Evolutionary conservation across 805 yeast genomes (phyloP).

Genomic region (Spathaspora passalidarum): DNA sequence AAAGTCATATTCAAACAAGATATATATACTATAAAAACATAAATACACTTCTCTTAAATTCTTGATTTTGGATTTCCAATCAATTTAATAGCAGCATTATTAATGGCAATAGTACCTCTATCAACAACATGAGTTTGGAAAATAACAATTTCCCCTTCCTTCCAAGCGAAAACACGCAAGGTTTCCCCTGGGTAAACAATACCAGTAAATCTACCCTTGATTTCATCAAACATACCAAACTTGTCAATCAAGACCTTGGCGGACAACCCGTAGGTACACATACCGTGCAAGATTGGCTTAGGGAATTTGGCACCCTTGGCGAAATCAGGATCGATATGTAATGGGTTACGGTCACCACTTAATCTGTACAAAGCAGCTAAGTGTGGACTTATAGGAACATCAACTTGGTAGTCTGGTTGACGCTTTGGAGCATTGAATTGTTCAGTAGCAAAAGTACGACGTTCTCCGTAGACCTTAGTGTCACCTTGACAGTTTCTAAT

Average conservation of each 20-base stretch:
- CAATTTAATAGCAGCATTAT: slow-evolving; percentile 79
- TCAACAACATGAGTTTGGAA: slow-evolving; percentile 84
- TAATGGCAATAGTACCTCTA: slow-evolving; percentile 73
- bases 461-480: slow-evolving; percentile 44
- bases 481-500: slow-evolving; percentile 69
- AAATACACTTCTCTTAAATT: slow-evolving; percentile 18
- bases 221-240: slow-evolving; percentile 77
- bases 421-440: slow-evolving; percentile 60
- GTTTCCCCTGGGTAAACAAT: slow-evolving; percentile 95
- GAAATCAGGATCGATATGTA: slow-evolving; percentile 89
- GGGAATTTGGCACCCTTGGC: slow-evolving; percentile 86
- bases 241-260: slow-evolving; percentile 74
- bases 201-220: slow-evolving; percentile 87
- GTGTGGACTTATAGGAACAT: slow-evolving; percentile 58
- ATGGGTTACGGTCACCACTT: slow-evolving; percentile 92
- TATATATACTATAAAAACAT: not conserved
- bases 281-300: slow-evolving; percentile 88
- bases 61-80: slow-evolving; percentile 35
- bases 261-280: slow-evolving; percentile 81
- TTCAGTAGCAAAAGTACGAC: slow-evolving; percentile 60
- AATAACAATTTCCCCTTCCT: slow-evolving; percentile 60
- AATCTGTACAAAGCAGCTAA: slow-evolving; percentile 89
- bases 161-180: slow-evolving; percentile 81
- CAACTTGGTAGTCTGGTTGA: slow-evolving; percentile 64
- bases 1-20: not conserved